A percentile compares a stretch with the other conserved stretches of the same genome.
phyloP scores from a whole-genome alignment of 805 yeast species.

The Lipomyces orientalis region DNA sequence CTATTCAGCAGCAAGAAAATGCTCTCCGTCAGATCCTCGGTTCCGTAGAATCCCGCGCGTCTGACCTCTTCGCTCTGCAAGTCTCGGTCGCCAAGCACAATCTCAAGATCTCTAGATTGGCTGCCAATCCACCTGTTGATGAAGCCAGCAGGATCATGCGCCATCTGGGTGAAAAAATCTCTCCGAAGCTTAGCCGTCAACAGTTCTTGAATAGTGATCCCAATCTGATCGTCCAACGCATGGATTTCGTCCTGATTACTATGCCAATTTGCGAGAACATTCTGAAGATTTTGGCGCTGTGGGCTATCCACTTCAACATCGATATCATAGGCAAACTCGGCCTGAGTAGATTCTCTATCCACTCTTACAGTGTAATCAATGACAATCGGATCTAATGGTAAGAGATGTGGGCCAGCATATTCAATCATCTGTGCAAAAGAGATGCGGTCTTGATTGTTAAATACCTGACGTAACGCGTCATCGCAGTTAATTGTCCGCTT shows the following conservation, averaged over 20 bases:
- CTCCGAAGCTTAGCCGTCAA: constrained; percentile 66
- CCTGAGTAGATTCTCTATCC: constrained; percentile 62
- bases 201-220: constrained; percentile 57
- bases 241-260: constrained; percentile 51
- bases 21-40: constrained; percentile 74
- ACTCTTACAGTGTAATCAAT: constrained; percentile 79
- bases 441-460: constrained; percentile 57
- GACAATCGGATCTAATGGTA: constrained; percentile 80
- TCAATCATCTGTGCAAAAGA: constrained; percentile 76
- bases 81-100: constrained; percentile 87
- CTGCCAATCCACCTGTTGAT: constrained; percentile 75
- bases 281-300: constrained; percentile 44
- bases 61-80: constrained; percentile 88
- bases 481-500: constrained; percentile 61
- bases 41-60: constrained; percentile 79
- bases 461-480: constrained; percentile 51
- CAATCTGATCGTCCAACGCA: constrained; percentile 53
- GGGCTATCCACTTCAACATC: constrained; percentile 59
- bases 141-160: constrained; percentile 78
- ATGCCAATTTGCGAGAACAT: constrained; percentile 50
- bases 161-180: constrained; percentile 74
- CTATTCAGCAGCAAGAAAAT: constrained; percentile 53
- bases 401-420: constrained; percentile 66
- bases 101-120: constrained; percentile 83
- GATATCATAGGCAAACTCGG: constrained; percentile 69